Evolutionary conservation across 495 filamentous ascomycete species (phyloP), one percentile per base, ranked within the genome.

Genomic region (Aspergillus sclerotioniger): DNA sequence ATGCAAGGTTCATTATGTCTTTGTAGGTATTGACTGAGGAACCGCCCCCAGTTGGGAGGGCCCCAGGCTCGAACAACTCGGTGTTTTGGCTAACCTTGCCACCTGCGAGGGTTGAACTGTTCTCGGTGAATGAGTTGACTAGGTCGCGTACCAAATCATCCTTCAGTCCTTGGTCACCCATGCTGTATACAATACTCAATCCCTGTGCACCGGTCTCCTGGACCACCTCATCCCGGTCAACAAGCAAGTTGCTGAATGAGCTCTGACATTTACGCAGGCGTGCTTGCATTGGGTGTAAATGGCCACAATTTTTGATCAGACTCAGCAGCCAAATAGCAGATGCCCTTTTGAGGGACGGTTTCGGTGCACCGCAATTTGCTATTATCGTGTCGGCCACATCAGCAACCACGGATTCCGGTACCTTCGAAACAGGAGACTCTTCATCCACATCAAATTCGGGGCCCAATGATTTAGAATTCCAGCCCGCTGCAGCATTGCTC

Each of bases 121-220:
- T 85, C 1, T 87, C 88, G 0, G 94, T 96, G 57, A 98, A 98
- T 0, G 90, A 90, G 7, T 86, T 77, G 3, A 98, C 88, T 5
- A 98, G 82, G 66, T 96, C 91, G 31, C 85, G 86, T 8, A 96
- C 90, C 20, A 98, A 78, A 54, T 91, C 86, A 56, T 90, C 85
- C 69, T 89, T 92, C 1, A 96, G 78, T 8, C 80, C 80, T 53
- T 85, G 80, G 61, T 94, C 89, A 0, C 94, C 94, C 62, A 90
- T 92, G 66, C 96, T 91, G 71, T 96, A 97, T 5, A 97, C 90
- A 48, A 97, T 77, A 13, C 89, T 85, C 28, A 98, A 81, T 13
- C 94, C 94, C 59, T 94, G 82, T 13, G 92, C 93, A 2, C 95
- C 94, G 2, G 92, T 91, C 69, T 98, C 94, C 69, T 97, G 94